phyloP scores from a whole-genome alignment of 768 basidiomycete genomes.

The Plicaturopsis crispa region DNA sequence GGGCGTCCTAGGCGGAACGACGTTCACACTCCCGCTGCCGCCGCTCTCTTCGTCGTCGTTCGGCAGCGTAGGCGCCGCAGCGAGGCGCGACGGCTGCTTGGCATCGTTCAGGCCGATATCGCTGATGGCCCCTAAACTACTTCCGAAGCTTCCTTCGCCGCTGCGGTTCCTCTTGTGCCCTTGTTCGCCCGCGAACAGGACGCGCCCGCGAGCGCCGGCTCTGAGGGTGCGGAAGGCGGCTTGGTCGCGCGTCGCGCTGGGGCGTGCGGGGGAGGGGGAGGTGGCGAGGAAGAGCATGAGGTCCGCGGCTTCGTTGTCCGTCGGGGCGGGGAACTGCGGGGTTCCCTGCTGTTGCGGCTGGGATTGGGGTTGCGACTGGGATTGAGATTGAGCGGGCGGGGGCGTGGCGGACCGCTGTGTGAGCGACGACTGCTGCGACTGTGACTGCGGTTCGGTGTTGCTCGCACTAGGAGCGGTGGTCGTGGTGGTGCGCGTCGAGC shows the following conservation, averaged over 20 bases:
- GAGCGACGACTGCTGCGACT: neutral
- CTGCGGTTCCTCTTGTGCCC: conserved; percentile 3
- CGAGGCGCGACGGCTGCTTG: conserved; percentile 29
- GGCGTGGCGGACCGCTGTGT: neutral
- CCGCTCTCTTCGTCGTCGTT: conserved; percentile 7
- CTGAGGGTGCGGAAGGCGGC: conserved; percentile 50
- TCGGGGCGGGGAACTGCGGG: conserved; percentile 47
- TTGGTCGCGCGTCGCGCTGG: conserved; percentile 43
- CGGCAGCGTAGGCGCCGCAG: conserved; percentile 11
- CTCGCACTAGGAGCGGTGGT: conserved; percentile 16
- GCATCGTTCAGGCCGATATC: conserved; percentile 36
- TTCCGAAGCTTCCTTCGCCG: neutral
- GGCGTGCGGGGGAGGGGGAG: conserved; percentile 73
- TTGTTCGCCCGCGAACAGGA: conserved; percentile 52
- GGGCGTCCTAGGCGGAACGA: conserved; percentile 3
- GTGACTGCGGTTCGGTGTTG: neutral
- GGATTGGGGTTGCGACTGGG: neutral
- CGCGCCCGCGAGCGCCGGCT: conserved; percentile 58
- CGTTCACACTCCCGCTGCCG: conserved; percentile 6
- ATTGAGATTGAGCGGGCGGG: neutral
- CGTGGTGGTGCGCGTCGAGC: conserved; percentile 47
- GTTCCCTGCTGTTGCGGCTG: conserved; percentile 32
- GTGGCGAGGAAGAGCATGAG: conserved; percentile 81
- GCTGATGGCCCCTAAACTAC: conserved; percentile 18
- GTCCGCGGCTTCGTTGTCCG: conserved; percentile 81